Evolutionary conservation across 2,329 filamentous ascomycete genomes (phyloP), one percentile per base, ranked within the genome.

Genomic region (Cercospora berteroae): DNA sequence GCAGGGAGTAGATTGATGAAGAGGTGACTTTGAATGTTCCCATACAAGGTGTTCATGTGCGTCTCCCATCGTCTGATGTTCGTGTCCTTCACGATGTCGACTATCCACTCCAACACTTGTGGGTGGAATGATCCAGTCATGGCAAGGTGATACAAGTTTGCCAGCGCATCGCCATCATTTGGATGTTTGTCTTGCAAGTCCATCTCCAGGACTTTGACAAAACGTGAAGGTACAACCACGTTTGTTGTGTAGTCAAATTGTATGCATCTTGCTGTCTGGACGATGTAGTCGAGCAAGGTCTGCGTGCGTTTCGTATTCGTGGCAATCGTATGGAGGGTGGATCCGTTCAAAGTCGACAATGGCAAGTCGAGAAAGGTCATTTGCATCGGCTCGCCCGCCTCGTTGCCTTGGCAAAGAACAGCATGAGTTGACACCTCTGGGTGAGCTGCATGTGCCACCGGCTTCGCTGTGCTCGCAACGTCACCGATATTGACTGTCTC

Each of bases 1-100:
- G 92, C 93, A 0, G 95, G 95, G 2, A 98, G 84, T 61, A 97
- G 88, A 77, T 96, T 94, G 76, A 97, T 90, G 75, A 97, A 94
- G 0, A 93, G 84, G 12, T 98, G 84, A 62, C 87, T 86, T 60
- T 93, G 87, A 9, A 98, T 84, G 63, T 88, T 90, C 67, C 92
- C 89, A 20, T 97, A 89, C 0, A 93, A 92, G 4, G 88, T 87
- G 1, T 87, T 85, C 2, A 96, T 90, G 5, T 91, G 90, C 75
- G 94, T 96, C 70, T 98, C 94, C 95, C 95, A 99, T 59, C 95
- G 86, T 79, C 97, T 97, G 74, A 96, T 92, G 48, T 73, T 72
- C 2, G 68, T 70, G 23, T 77, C 75, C 58, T 74, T 74, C 52
- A 77, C 68, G 23, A 75, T 73, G 44, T 78, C 75, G 16, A 66